Base-by-base conservation (phyloP, 768 basidiomycete genomes). In the Boletus vermiculosoides region DNA sequence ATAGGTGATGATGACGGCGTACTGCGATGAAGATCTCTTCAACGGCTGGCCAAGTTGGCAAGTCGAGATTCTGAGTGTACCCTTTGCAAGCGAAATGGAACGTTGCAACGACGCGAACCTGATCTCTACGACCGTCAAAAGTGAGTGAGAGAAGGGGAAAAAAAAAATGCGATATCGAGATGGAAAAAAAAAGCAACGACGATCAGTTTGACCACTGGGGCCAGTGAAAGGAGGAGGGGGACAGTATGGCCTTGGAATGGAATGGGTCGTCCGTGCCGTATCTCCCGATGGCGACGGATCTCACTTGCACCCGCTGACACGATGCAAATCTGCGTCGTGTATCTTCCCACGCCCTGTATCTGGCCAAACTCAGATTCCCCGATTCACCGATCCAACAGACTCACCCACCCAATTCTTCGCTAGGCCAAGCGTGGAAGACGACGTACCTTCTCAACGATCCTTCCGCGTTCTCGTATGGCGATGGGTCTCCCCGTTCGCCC, bases 271-370 rank as follows among this genome's bases (percentile, higher is more conserved):
- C 77, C 70, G 73, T 70, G 69, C 66, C 74, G 73, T 81, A 83
- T 84, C 82, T 81, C 79, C 83, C 85, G 84, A 86, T 85, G 83
- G 71, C 77, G 75, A 74, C 81, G 82, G 84, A 85, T 68, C 67
- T 68, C 67, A 67, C 67, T 69, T 67, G 63, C 58, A 60, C 61
- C 60, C 67, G 65, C 53, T 64, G 60, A 59, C 65, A 70, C 65
- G 63, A 70, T 67, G 68, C 65, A 70, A 70, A 70, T 68, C 68
- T 70, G 57, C 54, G 25, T 31, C 9, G 52, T 50, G 41, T 64
- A 67, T 68, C 65, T 67, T 70, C 67, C 50, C 67, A 70, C 67
- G 68, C 11, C 18, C 60, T 33, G 51, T 39, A 68, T 65, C 58
- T 63, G 23, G 58, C 1, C 52, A 56, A 18, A 5, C 57, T 55